Base-by-base conservation (phyloP, 2,329 filamentous ascomycete species). In the Fusarium fracticaudum region DNA sequence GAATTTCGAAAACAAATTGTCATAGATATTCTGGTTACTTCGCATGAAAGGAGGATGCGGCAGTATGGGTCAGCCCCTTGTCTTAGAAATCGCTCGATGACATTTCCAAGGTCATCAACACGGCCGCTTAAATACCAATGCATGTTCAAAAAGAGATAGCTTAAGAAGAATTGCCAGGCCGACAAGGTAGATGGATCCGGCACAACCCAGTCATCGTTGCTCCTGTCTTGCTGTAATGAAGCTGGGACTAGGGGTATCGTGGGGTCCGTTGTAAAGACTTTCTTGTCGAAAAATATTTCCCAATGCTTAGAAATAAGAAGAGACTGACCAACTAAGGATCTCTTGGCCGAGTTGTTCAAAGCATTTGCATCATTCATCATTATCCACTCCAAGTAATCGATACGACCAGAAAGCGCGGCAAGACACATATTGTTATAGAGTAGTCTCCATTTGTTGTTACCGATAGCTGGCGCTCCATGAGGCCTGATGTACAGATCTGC, bases 51-150 rank as follows among this genome's bases (percentile, higher is more conserved):
- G 11, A 22, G 4, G 24, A 59, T 47, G 6, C 14, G 10, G 18
- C 24, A 48, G 6, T 24, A 20, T 14, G 33, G 43, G 11, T 40
- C 33, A 13, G 20, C 33, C 1, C 24, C 33, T 31, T 29, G 15
- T 9, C 26, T 37, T 15, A 59, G 4, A 59, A 59, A 59, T 4
- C n/a, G 31, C 12, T 47, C 41, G 4, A 59, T n/a, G 4, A 59
- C 2, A 1, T 31, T 18, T 14, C n/a, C 41, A 6, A n/a, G n/a
- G n/a, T n/a, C n/a, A n/a, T n/a, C n/a, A n/a, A n/a, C n/a, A n/a
- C n/a, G n/a, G n/a, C n/a, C n/a, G n/a, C n/a, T n/a, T n/a, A n/a
- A 8, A 13, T 4, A 2, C 17, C 11, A 17, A 1, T 5, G 0
- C 3, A 1, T 14, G 4, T n/a, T 29, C 15, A 20, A 9, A 35